Evolutionary conservation across 2,329 filamentous ascomycete species (phyloP), one percentile per base, ranked within the genome.

Genomic region (Boeremia exigua): DNA sequence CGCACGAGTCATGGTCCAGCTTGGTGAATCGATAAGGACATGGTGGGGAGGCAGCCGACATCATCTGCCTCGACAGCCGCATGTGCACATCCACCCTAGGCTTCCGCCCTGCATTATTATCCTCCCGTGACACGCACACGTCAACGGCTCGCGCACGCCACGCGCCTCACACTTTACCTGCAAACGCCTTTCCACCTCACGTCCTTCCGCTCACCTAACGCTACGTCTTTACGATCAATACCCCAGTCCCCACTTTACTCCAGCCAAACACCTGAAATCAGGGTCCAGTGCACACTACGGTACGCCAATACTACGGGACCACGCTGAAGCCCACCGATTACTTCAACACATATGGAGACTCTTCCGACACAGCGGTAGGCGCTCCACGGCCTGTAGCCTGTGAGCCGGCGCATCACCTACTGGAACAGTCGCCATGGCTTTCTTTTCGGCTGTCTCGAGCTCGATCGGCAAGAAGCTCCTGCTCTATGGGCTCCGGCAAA

Each of bases 401-500:
- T 32, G 33, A 56, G 56, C 45, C 58, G 53, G 58, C 29, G 30
- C n/a, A 25, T 57, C 39, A 29, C 39, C 55, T 54, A 55, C 30
- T 53, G 29, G 34, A 48, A 33, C 58, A 52, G 58, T 36, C 51
- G 71, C 65, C 75, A 92, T 93, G 90, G 86, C 88, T 49, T 75
- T 75, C 61, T 68, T 87, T 84, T 67, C 69, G 23, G 65, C 91
- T 73, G 84, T 95, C 69, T 88, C 92, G 61, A 90, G 86, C 65
- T 91, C 82, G 65, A 80, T 96, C 81, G 91, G 93, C 79, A 96
- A 95, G 83, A 88, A 89, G 75, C 83, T 98, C 68, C 84, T 98
- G 62, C 88, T 91, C 65, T 96, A 95, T 80, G 91, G 88, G 45
- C 81, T 99, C 37, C 89, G 89, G 23, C 87, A 88, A 54, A 82